A percentile compares a stretch with the other conserved stretches of the same genome.
Evolutionary conservation across 2,329 filamentous ascomycete genomes (phyloP).

Genomic region (Ilyonectria robusta): DNA sequence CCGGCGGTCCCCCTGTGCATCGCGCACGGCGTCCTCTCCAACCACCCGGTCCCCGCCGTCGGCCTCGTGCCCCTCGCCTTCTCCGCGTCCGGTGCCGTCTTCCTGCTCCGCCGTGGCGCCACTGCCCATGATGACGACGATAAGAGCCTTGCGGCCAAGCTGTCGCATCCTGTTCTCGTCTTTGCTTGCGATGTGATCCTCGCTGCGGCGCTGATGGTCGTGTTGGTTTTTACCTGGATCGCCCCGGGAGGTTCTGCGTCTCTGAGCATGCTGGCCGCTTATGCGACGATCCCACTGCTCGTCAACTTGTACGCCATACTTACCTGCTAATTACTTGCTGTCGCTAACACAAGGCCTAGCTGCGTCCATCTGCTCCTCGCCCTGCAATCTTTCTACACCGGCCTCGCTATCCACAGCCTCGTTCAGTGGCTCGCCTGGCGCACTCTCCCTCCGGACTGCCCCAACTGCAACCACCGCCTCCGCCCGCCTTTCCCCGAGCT

Average conservation of each 20-base stretch:
- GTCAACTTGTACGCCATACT: slow-evolving; percentile 55
- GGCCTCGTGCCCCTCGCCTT: slow-evolving; percentile 57
- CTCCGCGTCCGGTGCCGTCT: slow-evolving; percentile 49
- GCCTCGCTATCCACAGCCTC: slow-evolving; percentile 56
- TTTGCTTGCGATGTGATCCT: slow-evolving; percentile 56
- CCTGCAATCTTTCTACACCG: slow-evolving; percentile 56
- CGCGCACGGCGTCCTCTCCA: slow-evolving; percentile 55
- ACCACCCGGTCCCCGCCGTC: slow-evolving; percentile 53
- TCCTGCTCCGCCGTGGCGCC: slow-evolving; percentile 41
- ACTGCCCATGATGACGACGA: slow-evolving; percentile 9
- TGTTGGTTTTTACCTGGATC: slow-evolving; percentile 59
- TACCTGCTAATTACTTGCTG: background rate
- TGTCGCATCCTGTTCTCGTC: slow-evolving; percentile 52
- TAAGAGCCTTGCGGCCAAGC: slow-evolving; percentile 10
- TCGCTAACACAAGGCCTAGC: slow-evolving; percentile 43
- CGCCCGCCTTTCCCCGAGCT: slow-evolving; percentile 55
- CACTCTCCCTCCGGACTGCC: slow-evolving; percentile 56
- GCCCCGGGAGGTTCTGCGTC: slow-evolving; percentile 45
- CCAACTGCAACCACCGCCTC: slow-evolving; percentile 56
- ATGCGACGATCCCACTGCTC: slow-evolving; percentile 59
- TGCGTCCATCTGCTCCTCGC: slow-evolving; percentile 56
- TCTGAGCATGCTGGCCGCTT: slow-evolving; percentile 59
- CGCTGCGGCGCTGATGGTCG: slow-evolving; percentile 54
- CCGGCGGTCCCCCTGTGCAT: slow-evolving; percentile 58
- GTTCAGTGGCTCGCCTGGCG: slow-evolving; percentile 58